These are phyloP conservation scores for Agaricus bisporus DNA, from an alignment of 768 basidiomycete species.

Conservation along the genomic window DNA sequence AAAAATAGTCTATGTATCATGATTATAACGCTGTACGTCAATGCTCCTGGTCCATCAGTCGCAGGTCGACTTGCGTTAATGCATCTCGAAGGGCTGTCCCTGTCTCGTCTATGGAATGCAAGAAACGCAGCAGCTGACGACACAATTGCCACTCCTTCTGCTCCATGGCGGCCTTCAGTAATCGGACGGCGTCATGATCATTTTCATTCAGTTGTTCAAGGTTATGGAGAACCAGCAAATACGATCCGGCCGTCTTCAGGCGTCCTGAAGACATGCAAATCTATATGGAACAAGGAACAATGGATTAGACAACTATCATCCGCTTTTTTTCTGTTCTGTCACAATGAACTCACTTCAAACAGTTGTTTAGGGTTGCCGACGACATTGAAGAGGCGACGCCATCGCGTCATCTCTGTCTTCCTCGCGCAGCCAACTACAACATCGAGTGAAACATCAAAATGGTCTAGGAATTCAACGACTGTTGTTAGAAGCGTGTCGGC, in stretches of 20 bases:
- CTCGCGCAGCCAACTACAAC: constrained; percentile 95
- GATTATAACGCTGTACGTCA: background rate
- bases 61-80: constrained; percentile 34
- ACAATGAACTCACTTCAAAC: constrained; percentile 63
- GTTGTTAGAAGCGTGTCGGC: constrained; percentile 47
- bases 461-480: constrained; percentile 87
- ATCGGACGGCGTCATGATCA: constrained; percentile 72
- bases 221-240: constrained; percentile 89
- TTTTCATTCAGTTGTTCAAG: constrained; percentile 84
- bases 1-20: background rate
- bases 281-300: constrained; percentile 30
- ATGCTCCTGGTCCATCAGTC: constrained; percentile 5
- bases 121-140: constrained; percentile 85
- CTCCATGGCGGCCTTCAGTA: constrained; percentile 71
- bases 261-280: constrained; percentile 66
- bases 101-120: constrained; percentile 87
- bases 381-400: constrained; percentile 82
- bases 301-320: background rate
- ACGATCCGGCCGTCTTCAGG: constrained; percentile 86
- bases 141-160: constrained; percentile 87
- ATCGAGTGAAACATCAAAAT: constrained; percentile 86
- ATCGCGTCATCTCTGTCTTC: constrained; percentile 90
- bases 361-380: constrained; percentile 88
- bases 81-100: constrained; percentile 66
- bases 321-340: background rate